Evolutionary conservation across 176 grass and related monocot species (phyloP), one percentile per base, ranked within the genome.

Genomic region (Puccinellia tenuiflora): DNA sequence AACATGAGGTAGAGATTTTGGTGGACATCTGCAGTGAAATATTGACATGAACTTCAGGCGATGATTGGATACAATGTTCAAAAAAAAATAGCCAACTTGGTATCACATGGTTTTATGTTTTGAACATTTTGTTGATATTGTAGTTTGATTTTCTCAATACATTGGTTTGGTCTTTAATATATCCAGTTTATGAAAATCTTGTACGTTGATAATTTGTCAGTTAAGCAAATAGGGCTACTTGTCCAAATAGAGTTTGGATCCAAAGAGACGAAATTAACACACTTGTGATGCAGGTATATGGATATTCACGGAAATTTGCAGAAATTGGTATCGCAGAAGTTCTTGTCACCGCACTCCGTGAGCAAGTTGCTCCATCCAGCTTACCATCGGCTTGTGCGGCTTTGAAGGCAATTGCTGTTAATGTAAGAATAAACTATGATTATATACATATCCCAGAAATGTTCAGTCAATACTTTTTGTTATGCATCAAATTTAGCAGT

Each of bases 391-490:
- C 85, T 52, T 98, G 92, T 88, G 91, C 85, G 85, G 90, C 96
- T 90, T 83, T 98, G 80, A 98, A 95, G 81, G 91, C 92, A 1
- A 83, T 98, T 77, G 92, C 96, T 75, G 96, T 98, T 56, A 98
- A 98, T 90, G 92, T 98, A 91, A 94, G 90, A 68, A 65, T 61
- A 71, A 24, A 80, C 10, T 59, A 56, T 56, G 39, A 31, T 64
- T 38, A 65, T 62, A 8, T 38, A 20, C 39, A 46, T 29, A 72
- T 29, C 14, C 75, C 8, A 28, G 15, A 60, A 43, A 29, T 56
- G 37, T 3, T 61, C 60, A 18, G 18, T 22, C 39, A 26, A 76
- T 37, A 11, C 0, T 2, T 31, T 48, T 75, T 45, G 3, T 29
- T 21, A 20, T 13, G 0, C 39, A 45, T 45, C 10, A 42, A 42